phyloP scores from a whole-genome alignment of 2,329 filamentous ascomycete genomes.

The Acephala macrosclerotiorum region DNA sequence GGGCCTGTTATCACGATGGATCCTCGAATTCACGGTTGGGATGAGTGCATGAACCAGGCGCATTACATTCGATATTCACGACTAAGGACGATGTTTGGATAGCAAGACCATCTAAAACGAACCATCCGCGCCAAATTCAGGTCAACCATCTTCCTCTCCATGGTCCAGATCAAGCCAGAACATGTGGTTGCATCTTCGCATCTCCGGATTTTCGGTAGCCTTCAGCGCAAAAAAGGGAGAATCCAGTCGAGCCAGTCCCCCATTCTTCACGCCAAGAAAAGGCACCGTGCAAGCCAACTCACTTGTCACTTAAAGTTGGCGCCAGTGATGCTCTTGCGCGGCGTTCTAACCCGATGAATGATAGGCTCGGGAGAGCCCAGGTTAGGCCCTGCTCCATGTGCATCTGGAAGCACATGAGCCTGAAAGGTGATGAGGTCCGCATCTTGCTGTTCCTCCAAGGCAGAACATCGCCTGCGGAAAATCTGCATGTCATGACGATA shows the following conservation, averaged over 20 bases:
- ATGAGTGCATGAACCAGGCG: neutral
- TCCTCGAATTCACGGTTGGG: neutral
- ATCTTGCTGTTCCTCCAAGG: conserved; percentile 2
- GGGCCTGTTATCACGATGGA: conserved; percentile 1
- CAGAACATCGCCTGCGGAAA: neutral
- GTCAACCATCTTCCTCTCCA: neutral
- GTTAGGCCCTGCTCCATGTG: neutral
- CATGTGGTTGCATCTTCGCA: neutral
- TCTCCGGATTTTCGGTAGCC: conserved; percentile 12
- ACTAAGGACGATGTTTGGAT: neutral
- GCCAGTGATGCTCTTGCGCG: conserved; percentile 1
- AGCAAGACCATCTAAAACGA: neutral
- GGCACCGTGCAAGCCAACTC: conserved; percentile 4
- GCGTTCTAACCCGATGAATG: neutral
- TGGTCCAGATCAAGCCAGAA: conserved; percentile 2
- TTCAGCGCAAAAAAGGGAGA: neutral
- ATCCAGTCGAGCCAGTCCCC: neutral
- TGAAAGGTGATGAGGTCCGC: conserved; percentile 8
- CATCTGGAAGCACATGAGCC: conserved; percentile 4
- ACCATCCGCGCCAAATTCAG: neutral
- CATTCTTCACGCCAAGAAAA: conserved; percentile 1
- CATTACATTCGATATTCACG: conserved; percentile 11
- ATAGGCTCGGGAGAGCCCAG: conserved; percentile 13
- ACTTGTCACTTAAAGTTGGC: conserved; percentile 12
- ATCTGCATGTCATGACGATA: conserved; percentile 2